Percentiles rank a stretch among this genome's conserved stretches.
These are phyloP conservation scores for Trichosporon sp. DNA, from an alignment of 1,284 basidiomycete species.

Conservation along the genomic window DNA sequence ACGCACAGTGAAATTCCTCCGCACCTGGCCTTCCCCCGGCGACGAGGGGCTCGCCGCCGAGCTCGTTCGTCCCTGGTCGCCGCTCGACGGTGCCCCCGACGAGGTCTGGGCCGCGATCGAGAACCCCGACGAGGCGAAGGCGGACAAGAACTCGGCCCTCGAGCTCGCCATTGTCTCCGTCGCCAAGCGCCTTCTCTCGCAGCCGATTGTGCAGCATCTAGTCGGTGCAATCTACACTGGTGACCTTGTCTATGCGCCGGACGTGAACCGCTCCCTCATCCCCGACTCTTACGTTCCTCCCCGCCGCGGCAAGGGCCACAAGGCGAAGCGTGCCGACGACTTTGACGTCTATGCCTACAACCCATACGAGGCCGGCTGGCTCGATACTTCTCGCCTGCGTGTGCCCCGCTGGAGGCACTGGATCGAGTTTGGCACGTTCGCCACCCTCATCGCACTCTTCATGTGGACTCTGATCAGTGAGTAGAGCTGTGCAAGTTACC, in stretches of 20 bases:
- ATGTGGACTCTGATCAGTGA: slow-evolving; percentile 62
- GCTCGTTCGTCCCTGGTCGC: slow-evolving; percentile 76
- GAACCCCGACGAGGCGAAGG: slow-evolving; percentile 62
- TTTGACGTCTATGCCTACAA: slow-evolving; percentile 67
- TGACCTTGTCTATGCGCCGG: slow-evolving; percentile 59
- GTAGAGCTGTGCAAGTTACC: slow-evolving; percentile 25
- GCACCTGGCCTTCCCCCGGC: slow-evolving; percentile 64
- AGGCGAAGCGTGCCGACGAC: slow-evolving; percentile 11
- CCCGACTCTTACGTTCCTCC: slow-evolving; percentile 74
- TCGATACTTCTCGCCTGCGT: slow-evolving; percentile 75
- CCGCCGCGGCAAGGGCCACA: slow-evolving; percentile 28
- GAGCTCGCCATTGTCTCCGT: slow-evolving; percentile 83
- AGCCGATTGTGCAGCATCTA: slow-evolving; percentile 76
- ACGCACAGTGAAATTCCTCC: slow-evolving; percentile 69
- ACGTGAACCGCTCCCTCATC: slow-evolving; percentile 69
- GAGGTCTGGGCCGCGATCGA: slow-evolving; percentile 68
- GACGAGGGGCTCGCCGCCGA: slow-evolving; percentile 70
- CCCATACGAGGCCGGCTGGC: slow-evolving; percentile 69
- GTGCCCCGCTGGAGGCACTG: slow-evolving; percentile 78
- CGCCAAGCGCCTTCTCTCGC: slow-evolving; percentile 75
- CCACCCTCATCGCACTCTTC: slow-evolving; percentile 68
- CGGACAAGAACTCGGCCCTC: slow-evolving; percentile 69
- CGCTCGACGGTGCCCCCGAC: slow-evolving; percentile 73
- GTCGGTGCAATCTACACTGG: slow-evolving; percentile 78
- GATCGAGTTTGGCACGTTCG: slow-evolving; percentile 74